Percentiles rank a stretch among this genome's conserved stretches.
phyloP scores from a whole-genome alignment of 176 grass and related monocot species.

The Oryza australiensis region DNA sequence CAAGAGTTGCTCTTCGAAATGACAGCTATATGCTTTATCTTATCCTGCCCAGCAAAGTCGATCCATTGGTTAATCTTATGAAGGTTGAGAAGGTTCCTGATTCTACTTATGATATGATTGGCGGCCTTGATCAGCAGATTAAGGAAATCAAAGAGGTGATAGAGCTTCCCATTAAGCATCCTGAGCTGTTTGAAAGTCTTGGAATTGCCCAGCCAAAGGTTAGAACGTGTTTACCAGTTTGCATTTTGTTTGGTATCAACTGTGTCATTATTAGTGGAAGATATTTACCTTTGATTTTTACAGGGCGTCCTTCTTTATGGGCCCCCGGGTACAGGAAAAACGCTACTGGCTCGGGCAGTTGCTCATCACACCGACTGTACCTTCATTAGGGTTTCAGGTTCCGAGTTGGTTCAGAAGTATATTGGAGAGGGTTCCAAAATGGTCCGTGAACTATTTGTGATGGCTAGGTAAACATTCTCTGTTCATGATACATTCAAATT shows the following conservation, averaged over 20 bases:
- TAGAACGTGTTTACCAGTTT: conserved; percentile 16
- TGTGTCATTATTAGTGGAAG: neutral
- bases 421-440: conserved; percentile 96
- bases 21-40: conserved; percentile 88
- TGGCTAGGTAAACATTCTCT: conserved; percentile 73
- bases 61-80: conserved; percentile 95
- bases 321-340: conserved; percentile 96
- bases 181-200: conserved; percentile 91
- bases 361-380: conserved; percentile 99
- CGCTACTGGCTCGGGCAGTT: conserved; percentile 88
- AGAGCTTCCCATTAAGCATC: conserved; percentile 98
- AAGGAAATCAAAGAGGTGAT: conserved; percentile 99
- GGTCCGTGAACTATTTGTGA: conserved; percentile 97
- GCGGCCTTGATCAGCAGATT: conserved; percentile 95
- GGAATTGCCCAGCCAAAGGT: conserved; percentile 99
- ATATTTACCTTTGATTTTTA: conserved; percentile 12
- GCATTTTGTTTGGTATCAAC: neutral
- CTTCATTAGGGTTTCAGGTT: conserved; percentile 98
- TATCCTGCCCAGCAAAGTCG: conserved; percentile 87
- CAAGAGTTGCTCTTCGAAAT: conserved; percentile 83
- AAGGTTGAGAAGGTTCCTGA: conserved; percentile 99
- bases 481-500: conserved; percentile 1
- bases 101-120: conserved; percentile 99
- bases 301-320: conserved; percentile 97
- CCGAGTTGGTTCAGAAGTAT: conserved; percentile 97